Conservation (phyloP, 768 basidiomycete species). For the Hericium erinaceus region DNA sequence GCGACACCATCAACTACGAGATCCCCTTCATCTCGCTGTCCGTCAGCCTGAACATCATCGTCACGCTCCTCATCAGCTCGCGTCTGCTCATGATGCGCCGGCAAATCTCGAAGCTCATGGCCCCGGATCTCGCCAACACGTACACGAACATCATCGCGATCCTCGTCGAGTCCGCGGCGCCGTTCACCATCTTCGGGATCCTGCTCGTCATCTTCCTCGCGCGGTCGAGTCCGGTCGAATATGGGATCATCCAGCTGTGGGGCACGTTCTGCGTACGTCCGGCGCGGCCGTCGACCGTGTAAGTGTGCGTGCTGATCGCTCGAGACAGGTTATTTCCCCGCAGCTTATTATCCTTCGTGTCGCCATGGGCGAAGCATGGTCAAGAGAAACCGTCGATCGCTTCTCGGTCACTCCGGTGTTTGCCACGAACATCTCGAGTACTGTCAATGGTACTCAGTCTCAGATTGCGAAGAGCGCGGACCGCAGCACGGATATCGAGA, state of each 20-base stretch:
- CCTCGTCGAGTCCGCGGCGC: conserved; percentile 32
- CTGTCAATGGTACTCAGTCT: too few relatives aligned
- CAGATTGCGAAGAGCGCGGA: too few relatives aligned
- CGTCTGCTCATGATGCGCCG: conserved; percentile 27
- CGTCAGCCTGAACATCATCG: conserved; percentile 32
- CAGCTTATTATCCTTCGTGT: too few relatives aligned
- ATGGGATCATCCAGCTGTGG: conserved; percentile 33
- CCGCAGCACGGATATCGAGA: too few relatives aligned
- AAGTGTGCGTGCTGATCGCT: too few relatives aligned
- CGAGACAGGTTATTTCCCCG: too few relatives aligned
- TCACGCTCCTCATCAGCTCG: conserved; percentile 30
- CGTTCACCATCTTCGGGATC: conserved; percentile 30
- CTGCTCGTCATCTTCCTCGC: conserved; percentile 32
- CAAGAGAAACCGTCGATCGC: too few relatives aligned
- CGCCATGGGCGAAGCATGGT: too few relatives aligned
- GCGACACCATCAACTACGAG: conserved; percentile 29
- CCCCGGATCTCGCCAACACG: conserved; percentile 22
- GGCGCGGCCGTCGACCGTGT: too few relatives aligned
- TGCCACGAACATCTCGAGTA: too few relatives aligned
- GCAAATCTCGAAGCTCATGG: conserved; percentile 20
- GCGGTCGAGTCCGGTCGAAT: conserved; percentile 22
- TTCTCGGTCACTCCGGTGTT: too few relatives aligned
- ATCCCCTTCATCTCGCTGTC: conserved; percentile 32
- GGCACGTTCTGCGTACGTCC: conserved; percentile 31
- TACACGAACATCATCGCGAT: conserved; percentile 31